phyloP scores from a whole-genome alignment of 768 basidiomycete species.

The Pleurotus tuber-regium region DNA sequence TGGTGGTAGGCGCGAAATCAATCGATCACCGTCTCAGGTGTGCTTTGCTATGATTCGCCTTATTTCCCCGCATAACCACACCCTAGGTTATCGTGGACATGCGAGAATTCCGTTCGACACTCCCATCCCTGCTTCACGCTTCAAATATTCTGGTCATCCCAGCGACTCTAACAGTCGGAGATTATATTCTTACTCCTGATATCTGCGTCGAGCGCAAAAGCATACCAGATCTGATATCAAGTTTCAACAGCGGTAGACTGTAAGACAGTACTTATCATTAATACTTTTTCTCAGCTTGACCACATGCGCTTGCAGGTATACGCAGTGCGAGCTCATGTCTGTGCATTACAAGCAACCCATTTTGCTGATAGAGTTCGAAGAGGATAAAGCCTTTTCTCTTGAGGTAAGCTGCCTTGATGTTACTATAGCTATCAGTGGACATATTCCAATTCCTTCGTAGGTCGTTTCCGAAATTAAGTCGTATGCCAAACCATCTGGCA shows the following conservation, averaged over 20 bases:
- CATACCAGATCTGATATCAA: conserved; percentile 85
- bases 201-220: conserved; percentile 98
- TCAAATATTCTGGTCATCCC: conserved; percentile 80
- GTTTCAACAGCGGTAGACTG: conserved; percentile 93
- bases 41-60: background rate
- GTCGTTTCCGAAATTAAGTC: conserved; percentile 64
- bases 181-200: conserved; percentile 93
- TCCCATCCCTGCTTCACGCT: conserved; percentile 89
- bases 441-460: conserved; percentile 28
- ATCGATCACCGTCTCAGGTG: conserved; percentile 64
- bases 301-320: conserved; percentile 85
- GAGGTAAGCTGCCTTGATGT: conserved; percentile 50
- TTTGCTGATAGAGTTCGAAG: conserved; percentile 94
- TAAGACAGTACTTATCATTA: too few relatives aligned
- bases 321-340: conserved; percentile 97
- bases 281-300: too few relatives aligned
- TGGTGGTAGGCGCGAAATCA: conserved; percentile 74
- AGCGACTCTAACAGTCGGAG: conserved; percentile 90
- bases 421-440: background rate
- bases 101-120: conserved; percentile 91
- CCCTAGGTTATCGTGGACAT: conserved; percentile 91
- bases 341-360: conserved; percentile 94
- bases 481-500: conserved; percentile 58
- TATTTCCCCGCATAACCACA: background rate
- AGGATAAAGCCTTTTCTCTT: conserved; percentile 92